Base-by-base conservation (phyloP, 768 basidiomycete genomes). In the Podaxis sp. region DNA sequence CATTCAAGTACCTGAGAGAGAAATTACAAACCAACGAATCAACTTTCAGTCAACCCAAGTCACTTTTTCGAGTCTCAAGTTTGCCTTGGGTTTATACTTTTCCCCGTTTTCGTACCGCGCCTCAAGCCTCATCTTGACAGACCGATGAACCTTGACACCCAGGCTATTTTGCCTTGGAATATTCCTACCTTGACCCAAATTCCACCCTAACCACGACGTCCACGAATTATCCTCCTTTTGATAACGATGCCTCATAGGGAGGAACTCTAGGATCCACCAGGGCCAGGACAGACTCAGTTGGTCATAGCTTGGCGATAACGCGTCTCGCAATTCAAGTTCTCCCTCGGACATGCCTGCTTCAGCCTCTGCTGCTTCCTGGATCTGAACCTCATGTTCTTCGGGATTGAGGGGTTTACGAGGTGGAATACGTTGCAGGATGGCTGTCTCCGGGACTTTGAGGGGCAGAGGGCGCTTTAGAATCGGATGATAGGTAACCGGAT, bases 181-280 rank as follows among this genome's bases (percentile, higher is more conserved):
- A 69, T 68, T 64, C 16, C 80, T 70, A n/a, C 76, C 76, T 3
- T 61, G 37, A 0, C 77, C 80, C 46, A 76, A 10, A 62, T 82
- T 81, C 57, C 59, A 64, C 11, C 66, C 59, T 25, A 70, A 58
- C 46, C 62, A 61, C n/a, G 64, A 60, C 23, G 32, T 62, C 77
- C 76, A 77, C 9, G 61, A 53, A 13, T 71, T 66, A 54, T 76
- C 65, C 1, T 65, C 67, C 57, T 66, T 67, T 69, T 79, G 79
- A 58, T 70, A 75, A 18, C 70, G 70, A 16, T 76, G 74, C 47
- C 68, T 71, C 59, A 81, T 51, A 1, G 83, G 86, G 9, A 85
- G 37, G 5, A 82, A 2, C 68, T 93, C 91, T 38, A 91, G 73
- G 35, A 84, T 58, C 91, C 90, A 91, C 90, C 91, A 92, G 0